These are phyloP conservation scores for Xylaria hypoxylon DNA, from an alignment of 2,329 filamentous ascomycete genomes.

Conservation along the genomic window DNA sequence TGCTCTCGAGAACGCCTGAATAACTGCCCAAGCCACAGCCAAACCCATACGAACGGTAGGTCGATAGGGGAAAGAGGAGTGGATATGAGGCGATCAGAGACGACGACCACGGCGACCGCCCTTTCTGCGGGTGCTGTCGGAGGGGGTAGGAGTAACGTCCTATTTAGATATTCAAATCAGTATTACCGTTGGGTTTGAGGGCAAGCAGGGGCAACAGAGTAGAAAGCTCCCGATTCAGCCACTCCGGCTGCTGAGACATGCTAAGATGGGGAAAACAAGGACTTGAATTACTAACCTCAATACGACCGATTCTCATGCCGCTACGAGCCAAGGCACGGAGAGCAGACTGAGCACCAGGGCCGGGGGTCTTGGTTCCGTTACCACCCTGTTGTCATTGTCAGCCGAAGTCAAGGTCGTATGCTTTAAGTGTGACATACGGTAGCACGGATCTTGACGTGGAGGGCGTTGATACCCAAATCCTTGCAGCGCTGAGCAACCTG, in stretches of 20 bases:
- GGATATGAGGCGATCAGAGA: slow-evolving; percentile 76
- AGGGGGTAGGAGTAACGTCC: slow-evolving; percentile 99
- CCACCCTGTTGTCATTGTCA: slow-evolving; percentile 56
- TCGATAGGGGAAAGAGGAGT: slow-evolving; percentile 43
- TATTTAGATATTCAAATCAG: slow-evolving; percentile 13
- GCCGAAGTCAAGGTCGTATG: background rate
- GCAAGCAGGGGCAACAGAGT: background rate
- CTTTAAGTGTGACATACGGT: slow-evolving; percentile 79
- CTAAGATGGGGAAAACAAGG: background rate
- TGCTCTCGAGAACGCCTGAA: slow-evolving; percentile 45
- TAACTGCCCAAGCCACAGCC: slow-evolving; percentile 51
- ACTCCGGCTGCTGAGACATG: background rate
- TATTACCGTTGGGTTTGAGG: background rate
- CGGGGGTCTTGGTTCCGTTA: slow-evolving; percentile 99
- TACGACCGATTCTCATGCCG: slow-evolving; percentile 99
- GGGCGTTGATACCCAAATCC: slow-evolving; percentile 82
- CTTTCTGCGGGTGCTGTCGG: slow-evolving; percentile 99
- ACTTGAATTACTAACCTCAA: slow-evolving; percentile 65
- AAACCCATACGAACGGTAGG: slow-evolving; percentile 47
- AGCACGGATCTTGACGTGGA: slow-evolving; percentile 99
- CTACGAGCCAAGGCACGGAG: slow-evolving; percentile 98
- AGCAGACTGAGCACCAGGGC: slow-evolving; percentile 98
- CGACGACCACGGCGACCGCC: slow-evolving; percentile 99
- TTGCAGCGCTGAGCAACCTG: slow-evolving; percentile 77
- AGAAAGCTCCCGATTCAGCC: background rate